These are phyloP conservation scores for Ceratobasidium sp. DNA, from an alignment of 1,284 basidiomycete species.

Conservation along the genomic window DNA sequence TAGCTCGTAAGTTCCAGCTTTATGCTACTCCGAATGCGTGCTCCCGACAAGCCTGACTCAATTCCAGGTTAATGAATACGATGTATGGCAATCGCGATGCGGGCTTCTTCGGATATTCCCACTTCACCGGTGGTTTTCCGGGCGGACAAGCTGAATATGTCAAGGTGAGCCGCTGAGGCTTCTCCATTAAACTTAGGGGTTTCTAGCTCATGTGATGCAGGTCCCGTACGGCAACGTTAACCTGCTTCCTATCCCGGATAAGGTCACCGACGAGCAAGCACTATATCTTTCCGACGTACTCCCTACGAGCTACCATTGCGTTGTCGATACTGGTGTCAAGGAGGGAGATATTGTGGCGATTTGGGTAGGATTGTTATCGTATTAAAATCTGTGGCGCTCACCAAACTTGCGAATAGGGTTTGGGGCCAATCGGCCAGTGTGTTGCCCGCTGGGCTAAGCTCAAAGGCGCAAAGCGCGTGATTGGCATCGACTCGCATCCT, in stretches of 20 bases:
- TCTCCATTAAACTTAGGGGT: background rate
- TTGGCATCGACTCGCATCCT: constrained; percentile 76
- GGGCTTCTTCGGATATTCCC: constrained; percentile 81
- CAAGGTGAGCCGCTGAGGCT: constrained; percentile 43
- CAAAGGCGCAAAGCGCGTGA: constrained; percentile 76
- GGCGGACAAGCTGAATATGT: constrained; percentile 80
- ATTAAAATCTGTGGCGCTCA: no score
- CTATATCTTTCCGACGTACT: constrained; percentile 80
- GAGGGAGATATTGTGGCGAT: constrained; percentile 76
- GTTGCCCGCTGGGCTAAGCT: constrained; percentile 72
- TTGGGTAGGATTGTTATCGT: constrained; percentile 63
- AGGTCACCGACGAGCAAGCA: constrained; percentile 60
- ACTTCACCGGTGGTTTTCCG: constrained; percentile 80
- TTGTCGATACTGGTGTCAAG: constrained; percentile 76
- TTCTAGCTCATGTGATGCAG: constrained; percentile 55
- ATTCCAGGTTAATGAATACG: constrained; percentile 66
- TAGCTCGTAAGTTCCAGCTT: constrained; percentile 63
- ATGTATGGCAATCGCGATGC: constrained; percentile 80
- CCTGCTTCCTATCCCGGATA: constrained; percentile 75
- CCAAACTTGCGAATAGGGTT: constrained; percentile 59
- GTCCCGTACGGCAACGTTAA: constrained; percentile 81
- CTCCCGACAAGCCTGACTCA: background rate
- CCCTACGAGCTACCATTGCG: constrained; percentile 78
- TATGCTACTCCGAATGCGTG: background rate
- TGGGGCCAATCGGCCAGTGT: constrained; percentile 74